Evolutionary conservation across 2,329 filamentous ascomycete genomes (phyloP), one percentile per base, ranked within the genome.

Genomic region (Chaetomiaceae sp.): DNA sequence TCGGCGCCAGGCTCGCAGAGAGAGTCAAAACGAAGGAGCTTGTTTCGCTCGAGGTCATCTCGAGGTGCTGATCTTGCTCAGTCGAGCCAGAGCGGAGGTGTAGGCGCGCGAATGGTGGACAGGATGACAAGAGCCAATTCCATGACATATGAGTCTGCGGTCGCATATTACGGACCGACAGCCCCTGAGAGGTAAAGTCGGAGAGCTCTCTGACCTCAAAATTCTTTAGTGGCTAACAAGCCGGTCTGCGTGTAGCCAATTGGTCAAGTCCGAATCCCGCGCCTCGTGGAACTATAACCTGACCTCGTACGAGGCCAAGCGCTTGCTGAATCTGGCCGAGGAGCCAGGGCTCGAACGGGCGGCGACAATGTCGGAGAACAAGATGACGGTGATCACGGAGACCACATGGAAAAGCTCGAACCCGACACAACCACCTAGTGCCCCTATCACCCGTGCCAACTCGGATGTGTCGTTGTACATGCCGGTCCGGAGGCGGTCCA

Each of bases 401-500:
- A 60, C 62, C 11, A 70, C 69, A 9, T 67, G 69, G 65, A 72
- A 68, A 52, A 70, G 65, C 61, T 68, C 67, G 1, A 65, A 70
- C 41, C 65, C 70, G 4, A 56, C 63, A 36, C 56, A 63, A 11
- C 47, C 62, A 5, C 52, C 64, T 11, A 64, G 58, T 20, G 48
- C 66, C 3, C 57, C 64, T 1, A 64, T 76, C 8, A 64, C 66
- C 11, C 67, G 72, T 11, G 66, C 69, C n/a, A 71, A 71, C 52
- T 80, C 78, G 6, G 77, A 80, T 25, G 55, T 72, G 2, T 74
- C 75, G 4, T 59, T 77, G 10, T 77, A 74, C 57, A 72, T 73
- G 25, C 75, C 76, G 5, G 69, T 75, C 52, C 71, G 76, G 16
- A 70, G 76, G 36, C 71, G 75, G 9, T 79, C 76, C 2, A 61